A percentile compares a stretch with the other conserved stretches of the same genome.
phyloP scores from a whole-genome alignment of 2,329 filamentous ascomycete genomes.

The Tolypocladium pustulatum region DNA sequence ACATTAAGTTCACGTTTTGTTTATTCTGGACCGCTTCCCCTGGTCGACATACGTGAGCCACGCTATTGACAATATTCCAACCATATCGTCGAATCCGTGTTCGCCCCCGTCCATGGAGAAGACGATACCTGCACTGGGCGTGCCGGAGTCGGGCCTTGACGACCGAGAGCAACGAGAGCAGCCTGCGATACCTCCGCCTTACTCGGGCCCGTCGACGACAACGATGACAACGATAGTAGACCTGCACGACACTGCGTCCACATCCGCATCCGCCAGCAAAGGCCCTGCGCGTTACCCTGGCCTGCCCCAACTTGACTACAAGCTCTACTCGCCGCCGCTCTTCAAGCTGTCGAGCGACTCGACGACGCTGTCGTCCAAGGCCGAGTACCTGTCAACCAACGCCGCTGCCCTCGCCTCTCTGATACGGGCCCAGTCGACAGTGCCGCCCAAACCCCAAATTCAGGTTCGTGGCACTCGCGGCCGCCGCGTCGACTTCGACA shows the following conservation, averaged over 20 bases:
- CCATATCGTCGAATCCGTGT: background rate
- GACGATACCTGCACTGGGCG: background rate
- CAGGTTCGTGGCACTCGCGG: conserved; percentile 35
- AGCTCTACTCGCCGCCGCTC: conserved; percentile 39
- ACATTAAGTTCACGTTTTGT: background rate
- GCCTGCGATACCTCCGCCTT: background rate
- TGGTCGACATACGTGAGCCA: no score
- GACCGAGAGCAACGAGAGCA: background rate
- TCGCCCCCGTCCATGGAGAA: background rate
- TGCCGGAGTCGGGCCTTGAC: background rate
- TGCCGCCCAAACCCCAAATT: conserved; percentile 45
- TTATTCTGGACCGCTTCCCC: background rate
- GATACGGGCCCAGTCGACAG: conserved; percentile 34
- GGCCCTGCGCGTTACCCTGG: conserved; percentile 29
- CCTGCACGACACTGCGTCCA: background rate
- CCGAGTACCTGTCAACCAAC: conserved; percentile 36
- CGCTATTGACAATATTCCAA: no score
- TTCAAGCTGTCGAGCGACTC: conserved; percentile 40
- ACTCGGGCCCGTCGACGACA: background rate
- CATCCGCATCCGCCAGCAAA: conserved; percentile 4
- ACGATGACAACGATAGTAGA: background rate
- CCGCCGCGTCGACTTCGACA: conserved; percentile 37
- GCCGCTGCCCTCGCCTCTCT: conserved; percentile 33
- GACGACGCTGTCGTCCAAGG: conserved; percentile 34
- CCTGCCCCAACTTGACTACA: conserved; percentile 38